Percentiles rank a stretch among this genome's conserved stretches.
These are phyloP conservation scores for Litsea cubeba DNA, from an alignment of 164 flowering plant species.

Conservation along the genomic window DNA sequence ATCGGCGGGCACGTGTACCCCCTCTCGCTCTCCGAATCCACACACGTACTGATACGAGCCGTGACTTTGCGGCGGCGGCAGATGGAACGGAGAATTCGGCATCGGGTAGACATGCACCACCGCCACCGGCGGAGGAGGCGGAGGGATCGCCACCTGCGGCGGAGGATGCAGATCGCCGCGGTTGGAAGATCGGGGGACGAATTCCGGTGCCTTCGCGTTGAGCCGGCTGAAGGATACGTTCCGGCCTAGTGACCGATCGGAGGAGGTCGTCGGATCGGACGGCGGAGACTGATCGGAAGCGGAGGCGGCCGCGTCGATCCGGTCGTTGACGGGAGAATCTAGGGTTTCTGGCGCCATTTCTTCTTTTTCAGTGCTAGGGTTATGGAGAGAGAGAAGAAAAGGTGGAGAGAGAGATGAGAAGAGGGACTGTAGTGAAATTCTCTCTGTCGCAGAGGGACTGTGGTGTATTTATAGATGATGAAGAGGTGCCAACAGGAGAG, in stretches of 20 bases:
- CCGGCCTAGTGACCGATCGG: conserved; percentile 42
- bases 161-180: conserved; percentile 17
- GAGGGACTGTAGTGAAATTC: too few species aligned
- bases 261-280: conserved; percentile 1
- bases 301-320: too few species aligned
- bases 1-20: conserved; percentile 14
- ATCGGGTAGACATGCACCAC: conserved; percentile 36
- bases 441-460: too few species aligned
- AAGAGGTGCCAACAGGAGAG: too few species aligned
- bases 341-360: too few species aligned
- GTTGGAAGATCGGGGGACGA: conserved; percentile 40
- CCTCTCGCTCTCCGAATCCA: conserved; percentile 32
- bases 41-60: conserved; percentile 22
- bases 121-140: conserved; percentile 12
- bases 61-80: conserved; percentile 9
- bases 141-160: too few species aligned
- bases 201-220: conserved; percentile 82
- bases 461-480: too few species aligned
- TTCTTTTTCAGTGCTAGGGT: too few species aligned
- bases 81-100: conserved; percentile 31
- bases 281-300: conserved; percentile 2
- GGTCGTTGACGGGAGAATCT: too few species aligned
- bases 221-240: conserved; percentile 52
- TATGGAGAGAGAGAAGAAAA: too few species aligned
- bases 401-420: too few species aligned